Evolutionary conservation across 2,329 filamentous ascomycete species (phyloP).

Genomic region (Fonsecaea monophora): DNA sequence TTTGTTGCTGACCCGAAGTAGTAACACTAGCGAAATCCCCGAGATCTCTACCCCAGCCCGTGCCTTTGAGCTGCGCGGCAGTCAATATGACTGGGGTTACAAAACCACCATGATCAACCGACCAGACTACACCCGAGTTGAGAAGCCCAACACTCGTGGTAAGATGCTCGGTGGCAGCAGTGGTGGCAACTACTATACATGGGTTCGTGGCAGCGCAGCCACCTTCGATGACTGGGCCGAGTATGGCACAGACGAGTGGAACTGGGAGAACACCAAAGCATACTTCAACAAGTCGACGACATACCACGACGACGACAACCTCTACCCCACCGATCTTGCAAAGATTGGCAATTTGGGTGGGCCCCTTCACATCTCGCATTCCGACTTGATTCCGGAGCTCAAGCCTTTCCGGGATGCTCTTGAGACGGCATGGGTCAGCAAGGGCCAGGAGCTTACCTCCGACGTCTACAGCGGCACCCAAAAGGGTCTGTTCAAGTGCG

Average conservation of each 20-base stretch:
- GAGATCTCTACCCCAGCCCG: conserved; percentile 61
- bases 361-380: conserved; percentile 62
- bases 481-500: conserved; percentile 60
- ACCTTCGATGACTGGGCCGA: conserved; percentile 63
- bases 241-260: conserved; percentile 60
- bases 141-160: conserved; percentile 69
- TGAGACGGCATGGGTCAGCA: conserved; percentile 61
- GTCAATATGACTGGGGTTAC: conserved; percentile 61
- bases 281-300: conserved; percentile 65
- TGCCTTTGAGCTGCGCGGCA: conserved; percentile 62
- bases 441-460: conserved; percentile 59
- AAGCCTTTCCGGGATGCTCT: conserved; percentile 53
- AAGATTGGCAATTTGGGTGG: conserved; percentile 60
- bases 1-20: background rate
- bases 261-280: conserved; percentile 58
- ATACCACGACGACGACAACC: conserved; percentile 62
- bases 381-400: conserved; percentile 61
- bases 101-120: conserved; percentile 68
- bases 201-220: conserved; percentile 64
- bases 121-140: conserved; percentile 65
- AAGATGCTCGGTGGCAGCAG: conserved; percentile 66
- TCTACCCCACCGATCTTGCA: conserved; percentile 55
- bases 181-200: conserved; percentile 69
- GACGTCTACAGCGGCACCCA: conserved; percentile 65
- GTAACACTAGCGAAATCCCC: conserved; percentile 57